Percentiles rank a stretch among this genome's conserved stretches.
Conservation (phyloP, 306 rosid species). For the Citrullus amarus region DNA sequence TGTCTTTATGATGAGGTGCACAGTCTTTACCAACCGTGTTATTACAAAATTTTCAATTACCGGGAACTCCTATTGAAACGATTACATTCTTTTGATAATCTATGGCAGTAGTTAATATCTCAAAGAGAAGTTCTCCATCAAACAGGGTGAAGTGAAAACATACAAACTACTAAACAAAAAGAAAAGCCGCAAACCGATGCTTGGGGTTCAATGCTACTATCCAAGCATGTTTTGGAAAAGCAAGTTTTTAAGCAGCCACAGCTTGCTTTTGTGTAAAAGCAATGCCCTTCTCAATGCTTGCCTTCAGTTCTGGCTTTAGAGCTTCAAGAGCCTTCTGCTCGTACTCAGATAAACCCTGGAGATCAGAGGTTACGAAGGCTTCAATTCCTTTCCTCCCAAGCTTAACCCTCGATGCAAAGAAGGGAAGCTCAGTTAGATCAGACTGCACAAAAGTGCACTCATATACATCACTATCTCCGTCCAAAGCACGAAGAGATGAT, state of each 20-base stretch:
- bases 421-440: constrained; percentile 82
- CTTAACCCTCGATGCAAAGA: constrained; percentile 90
- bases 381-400: constrained; percentile 83
- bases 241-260: constrained; percentile 30
- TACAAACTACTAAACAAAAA: not conserved
- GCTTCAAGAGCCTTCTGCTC: constrained; percentile 91
- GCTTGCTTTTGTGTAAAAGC: constrained; percentile 68
- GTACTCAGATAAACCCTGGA: constrained; percentile 76
- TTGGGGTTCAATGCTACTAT: not conserved
- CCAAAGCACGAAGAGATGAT: constrained; percentile 88
- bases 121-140: not conserved
- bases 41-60: constrained; percentile 29
- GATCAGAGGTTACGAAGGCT: constrained; percentile 67
- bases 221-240: not conserved
- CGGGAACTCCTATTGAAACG: constrained; percentile 3
- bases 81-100: constrained; percentile 19
- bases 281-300: constrained; percentile 94
- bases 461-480: constrained; percentile 88
- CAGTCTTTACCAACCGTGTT: constrained; percentile 17
- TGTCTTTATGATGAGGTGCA: not conserved
- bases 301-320: constrained; percentile 79
- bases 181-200: not conserved
- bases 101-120: constrained; percentile 19
- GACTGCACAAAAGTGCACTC: constrained; percentile 82
- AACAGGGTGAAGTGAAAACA: not conserved